Base-by-base conservation (phyloP, 1,139 yeast genomes). In the Taphrina populina region DNA sequence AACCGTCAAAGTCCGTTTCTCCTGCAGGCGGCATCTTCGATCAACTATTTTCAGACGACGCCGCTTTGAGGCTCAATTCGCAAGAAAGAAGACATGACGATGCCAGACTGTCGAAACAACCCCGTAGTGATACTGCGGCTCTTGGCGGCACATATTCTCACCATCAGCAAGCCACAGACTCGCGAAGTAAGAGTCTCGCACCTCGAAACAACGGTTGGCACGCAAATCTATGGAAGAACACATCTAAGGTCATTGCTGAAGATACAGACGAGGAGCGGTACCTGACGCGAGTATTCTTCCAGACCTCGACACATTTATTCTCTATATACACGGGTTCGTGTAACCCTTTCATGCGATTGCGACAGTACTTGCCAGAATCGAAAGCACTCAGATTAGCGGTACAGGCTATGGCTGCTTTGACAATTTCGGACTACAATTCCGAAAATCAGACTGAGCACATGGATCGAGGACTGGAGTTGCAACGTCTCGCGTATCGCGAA, bases 391-490 rank as follows among this genome's bases (percentile, higher is more conserved):
- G 44, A 11, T 33, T 49, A 10, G 54, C 54, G 4, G 46, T 33
- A 6, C 54, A 49, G 13, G 54, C 54, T 6, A 49, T 49, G 54
- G 54, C 54, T 2, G 54, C 54, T 11, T 30, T 39, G 39, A 49
- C 54, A 2, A 32, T 49, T 21, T 49, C 54, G 7, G 54, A 34
- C 40, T 37, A 30, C 32, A 45, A 49, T 20, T 49, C 54, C 8
- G 24, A 23, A 11, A 46, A 49, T 29, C 39, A 49, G 33, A 40
- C 34, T 13, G 26, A 32, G 15, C 45, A 37, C 46, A 49, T 49
- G 54, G 44, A 49, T 13, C 54, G 54, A 24, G 54, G 54, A 8
- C 46, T 49, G 33, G 54, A 49, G 33, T 40, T 49, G 29, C 54
- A 49, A 32, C 45, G 54, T 4, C 46, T 49, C 6, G 54, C 54